phyloP scores from a whole-genome alignment of 2,329 filamentous ascomycete genomes.

The Fusarium sp. region DNA sequence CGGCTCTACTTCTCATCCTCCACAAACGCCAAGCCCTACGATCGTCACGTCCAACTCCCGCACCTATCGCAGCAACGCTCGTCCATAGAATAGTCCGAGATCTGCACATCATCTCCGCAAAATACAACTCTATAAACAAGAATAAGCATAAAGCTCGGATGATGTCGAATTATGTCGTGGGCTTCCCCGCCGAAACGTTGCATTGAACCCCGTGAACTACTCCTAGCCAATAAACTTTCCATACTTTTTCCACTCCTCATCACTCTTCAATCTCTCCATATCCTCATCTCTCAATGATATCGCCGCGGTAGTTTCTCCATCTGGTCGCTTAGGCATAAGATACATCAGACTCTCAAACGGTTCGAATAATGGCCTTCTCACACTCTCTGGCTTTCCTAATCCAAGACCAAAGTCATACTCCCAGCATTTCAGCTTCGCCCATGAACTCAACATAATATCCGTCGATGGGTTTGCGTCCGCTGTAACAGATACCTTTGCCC shows the following conservation, averaged over 20 bases:
- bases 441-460: conserved; percentile 63
- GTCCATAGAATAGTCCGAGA: not conserved
- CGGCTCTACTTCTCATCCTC: not conserved
- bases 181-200: not conserved
- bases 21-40: conserved; percentile 8
- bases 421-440: conserved; percentile 57
- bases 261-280: conserved; percentile 52
- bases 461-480: conserved; percentile 47
- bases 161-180: not conserved
- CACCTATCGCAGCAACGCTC: conserved; percentile 10
- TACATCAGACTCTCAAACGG: conserved; percentile 59
- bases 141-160: not conserved
- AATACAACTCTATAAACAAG: not conserved
- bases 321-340: conserved; percentile 53
- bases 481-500: conserved; percentile 45
- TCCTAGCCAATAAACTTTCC: conserved; percentile 26
- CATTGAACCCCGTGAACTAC: not conserved
- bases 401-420: conserved; percentile 57
- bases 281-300: conserved; percentile 58
- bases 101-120: not conserved
- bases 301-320: conserved; percentile 54
- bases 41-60: conserved; percentile 1
- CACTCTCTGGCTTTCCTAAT: conserved; percentile 55
- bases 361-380: conserved; percentile 57
- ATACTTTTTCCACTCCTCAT: conserved; percentile 49